Conservation (phyloP, 2,329 filamentous ascomycete species). For the Ascosphaera pollenicola region DNA sequence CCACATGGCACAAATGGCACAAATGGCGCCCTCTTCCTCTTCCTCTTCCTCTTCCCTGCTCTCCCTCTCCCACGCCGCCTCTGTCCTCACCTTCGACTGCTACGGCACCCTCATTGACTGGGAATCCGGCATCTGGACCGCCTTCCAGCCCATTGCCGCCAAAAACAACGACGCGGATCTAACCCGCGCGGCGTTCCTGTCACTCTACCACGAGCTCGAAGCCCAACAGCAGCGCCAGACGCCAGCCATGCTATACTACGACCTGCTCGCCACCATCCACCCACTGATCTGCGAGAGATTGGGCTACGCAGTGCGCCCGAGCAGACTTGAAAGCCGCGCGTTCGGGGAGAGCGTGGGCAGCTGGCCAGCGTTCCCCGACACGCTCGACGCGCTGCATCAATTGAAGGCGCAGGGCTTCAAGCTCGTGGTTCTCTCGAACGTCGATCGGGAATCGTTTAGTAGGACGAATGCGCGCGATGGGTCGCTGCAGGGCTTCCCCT, state of each 20-base stretch:
- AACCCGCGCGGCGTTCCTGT: conserved; percentile 15
- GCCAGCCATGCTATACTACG: conserved; percentile 36
- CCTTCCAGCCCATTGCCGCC: conserved; percentile 25
- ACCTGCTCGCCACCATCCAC: conserved; percentile 12
- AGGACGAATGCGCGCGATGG: conserved; percentile 24
- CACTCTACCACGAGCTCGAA: conserved; percentile 27
- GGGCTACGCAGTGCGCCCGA: too few species aligned
- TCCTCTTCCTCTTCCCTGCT: too few species aligned
- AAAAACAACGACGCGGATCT: conserved; percentile 19
- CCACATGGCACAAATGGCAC: too few species aligned
- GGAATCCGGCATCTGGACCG: conserved; percentile 40
- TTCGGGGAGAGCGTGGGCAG: conserved; percentile 28
- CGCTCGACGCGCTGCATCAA: conserved; percentile 27
- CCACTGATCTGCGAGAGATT: conserved; percentile 4
- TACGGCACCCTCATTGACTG: conserved; percentile 65
- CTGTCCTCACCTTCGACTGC: conserved; percentile 55
- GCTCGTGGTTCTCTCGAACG: conserved; percentile 35
- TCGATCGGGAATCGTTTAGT: conserved; percentile 30
- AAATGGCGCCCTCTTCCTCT: too few species aligned
- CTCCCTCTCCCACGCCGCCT: too few species aligned
- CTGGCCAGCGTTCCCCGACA: conserved; percentile 37
- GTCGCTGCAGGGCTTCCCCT: conserved; percentile 30
- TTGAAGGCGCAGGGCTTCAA: conserved; percentile 27
- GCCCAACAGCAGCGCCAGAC: conserved; percentile 28
- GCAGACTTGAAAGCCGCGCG: conserved; percentile 20